Conservation (phyloP, 306 rosid species). For the Sophora flavescens region DNA sequence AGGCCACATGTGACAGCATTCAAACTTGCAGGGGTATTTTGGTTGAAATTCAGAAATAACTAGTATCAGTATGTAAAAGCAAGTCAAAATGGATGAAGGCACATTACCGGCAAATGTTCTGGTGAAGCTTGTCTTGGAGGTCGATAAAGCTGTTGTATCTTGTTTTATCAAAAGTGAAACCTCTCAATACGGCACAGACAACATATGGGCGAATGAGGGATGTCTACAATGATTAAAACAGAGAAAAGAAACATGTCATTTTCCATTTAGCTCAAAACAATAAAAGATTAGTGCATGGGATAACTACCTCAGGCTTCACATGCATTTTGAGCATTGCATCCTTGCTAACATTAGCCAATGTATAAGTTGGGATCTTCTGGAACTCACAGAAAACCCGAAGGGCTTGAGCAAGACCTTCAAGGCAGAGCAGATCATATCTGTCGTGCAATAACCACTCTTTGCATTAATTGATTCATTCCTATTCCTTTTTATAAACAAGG, state of each 20-base stretch:
- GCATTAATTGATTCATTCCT: not conserved
- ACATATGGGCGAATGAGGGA: slow-evolving; percentile 73
- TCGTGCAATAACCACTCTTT: not conserved
- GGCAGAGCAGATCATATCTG: slow-evolving; percentile 94
- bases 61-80: not conserved
- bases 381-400: slow-evolving; percentile 68
- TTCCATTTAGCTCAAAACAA: slow-evolving; percentile 19
- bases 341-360: slow-evolving; percentile 63
- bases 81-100: slow-evolving; percentile 18
- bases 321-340: slow-evolving; percentile 78
- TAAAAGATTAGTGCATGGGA: not conserved
- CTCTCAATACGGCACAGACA: slow-evolving; percentile 92
- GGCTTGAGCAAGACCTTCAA: slow-evolving; percentile 92
- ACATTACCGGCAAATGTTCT: slow-evolving; percentile 91
- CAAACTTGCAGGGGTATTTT: not conserved
- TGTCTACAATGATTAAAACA: slow-evolving; percentile 61
- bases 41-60: slow-evolving; percentile 30
- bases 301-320: slow-evolving; percentile 86
- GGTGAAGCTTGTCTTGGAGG: slow-evolving; percentile 97
- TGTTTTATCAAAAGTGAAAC: slow-evolving; percentile 70
- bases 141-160: slow-evolving; percentile 93
- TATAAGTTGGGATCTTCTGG: slow-evolving; percentile 71
- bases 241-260: slow-evolving; percentile 25
- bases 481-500: not conserved
- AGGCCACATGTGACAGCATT: slow-evolving; percentile 15